phyloP scores from a whole-genome alignment of 2,329 filamentous ascomycete genomes.

The Nemania sp. region DNA sequence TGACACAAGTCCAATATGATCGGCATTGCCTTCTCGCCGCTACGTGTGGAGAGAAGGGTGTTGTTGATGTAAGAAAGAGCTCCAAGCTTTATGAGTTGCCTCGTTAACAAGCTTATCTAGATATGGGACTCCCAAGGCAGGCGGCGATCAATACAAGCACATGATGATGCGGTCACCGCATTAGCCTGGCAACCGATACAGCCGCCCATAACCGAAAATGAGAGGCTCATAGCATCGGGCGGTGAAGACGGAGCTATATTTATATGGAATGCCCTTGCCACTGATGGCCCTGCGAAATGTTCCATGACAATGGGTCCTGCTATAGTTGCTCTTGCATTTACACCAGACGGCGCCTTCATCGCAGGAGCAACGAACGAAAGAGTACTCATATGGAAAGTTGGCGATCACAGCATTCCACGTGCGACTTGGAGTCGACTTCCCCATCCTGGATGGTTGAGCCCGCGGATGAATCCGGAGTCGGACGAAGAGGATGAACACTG shows the following conservation, averaged over 20 bases:
- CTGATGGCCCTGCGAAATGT: constrained; percentile 59
- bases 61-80: constrained; percentile 58
- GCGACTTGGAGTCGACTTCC: constrained; percentile 61
- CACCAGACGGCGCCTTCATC: constrained; percentile 65
- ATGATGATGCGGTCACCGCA: constrained; percentile 60
- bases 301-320: constrained; percentile 64
- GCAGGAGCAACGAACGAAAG: constrained; percentile 62
- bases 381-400: constrained; percentile 68
- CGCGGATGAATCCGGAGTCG: constrained; percentile 53
- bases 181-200: constrained; percentile 64
- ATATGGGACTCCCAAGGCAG: constrained; percentile 60
- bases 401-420: constrained; percentile 59
- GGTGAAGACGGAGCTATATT: constrained; percentile 65
- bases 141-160: constrained; percentile 59
- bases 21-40: constrained; percentile 56
- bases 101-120: constrained; percentile 37
- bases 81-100: background rate
- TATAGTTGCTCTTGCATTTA: constrained; percentile 63
- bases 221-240: constrained; percentile 63
- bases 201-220: constrained; percentile 45
- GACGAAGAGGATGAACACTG: constrained; percentile 66
- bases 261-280: constrained; percentile 62
- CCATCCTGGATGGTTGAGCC: constrained; percentile 62
- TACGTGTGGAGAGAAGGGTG: constrained; percentile 62
- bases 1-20: constrained; percentile 62